Conservation (phyloP, 148 eudicot genomes). For the Rhododendron mucronatum region DNA sequence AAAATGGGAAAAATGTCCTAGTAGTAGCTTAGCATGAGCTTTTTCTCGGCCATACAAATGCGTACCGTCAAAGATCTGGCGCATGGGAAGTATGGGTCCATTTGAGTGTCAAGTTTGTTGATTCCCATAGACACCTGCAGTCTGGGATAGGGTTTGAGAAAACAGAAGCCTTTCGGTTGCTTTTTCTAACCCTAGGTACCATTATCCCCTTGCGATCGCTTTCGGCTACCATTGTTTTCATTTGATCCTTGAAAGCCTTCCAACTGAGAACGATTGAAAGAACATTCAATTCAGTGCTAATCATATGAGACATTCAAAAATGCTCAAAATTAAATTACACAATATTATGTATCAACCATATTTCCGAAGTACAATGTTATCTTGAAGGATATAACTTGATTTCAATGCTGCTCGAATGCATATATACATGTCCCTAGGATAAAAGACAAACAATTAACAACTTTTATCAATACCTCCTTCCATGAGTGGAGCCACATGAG, state of each 20-base stretch:
- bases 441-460: background rate
- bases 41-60: background rate
- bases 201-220: constrained; percentile 75
- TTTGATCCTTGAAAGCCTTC: constrained; percentile 55
- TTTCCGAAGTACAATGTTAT: background rate
- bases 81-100: constrained; percentile 15
- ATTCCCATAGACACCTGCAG: constrained; percentile 64
- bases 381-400: background rate
- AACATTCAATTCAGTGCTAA: background rate
- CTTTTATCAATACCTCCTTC: background rate
- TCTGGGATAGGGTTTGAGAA: constrained; percentile 70
- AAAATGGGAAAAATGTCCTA: background rate
- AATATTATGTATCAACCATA: background rate
- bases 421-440: background rate
- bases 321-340: background rate
- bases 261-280: constrained; percentile 46
- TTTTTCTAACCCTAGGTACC: constrained; percentile 52
- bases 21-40: background rate
- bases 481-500: background rate
- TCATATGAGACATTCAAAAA: background rate
- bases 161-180: constrained; percentile 55
- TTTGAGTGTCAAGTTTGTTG: constrained; percentile 40
- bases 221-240: constrained; percentile 65
- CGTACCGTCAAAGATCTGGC: constrained; percentile 9
- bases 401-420: background rate